phyloP scores from a whole-genome alignment of 2,329 filamentous ascomycete genomes.

The Diplodia corticola region DNA sequence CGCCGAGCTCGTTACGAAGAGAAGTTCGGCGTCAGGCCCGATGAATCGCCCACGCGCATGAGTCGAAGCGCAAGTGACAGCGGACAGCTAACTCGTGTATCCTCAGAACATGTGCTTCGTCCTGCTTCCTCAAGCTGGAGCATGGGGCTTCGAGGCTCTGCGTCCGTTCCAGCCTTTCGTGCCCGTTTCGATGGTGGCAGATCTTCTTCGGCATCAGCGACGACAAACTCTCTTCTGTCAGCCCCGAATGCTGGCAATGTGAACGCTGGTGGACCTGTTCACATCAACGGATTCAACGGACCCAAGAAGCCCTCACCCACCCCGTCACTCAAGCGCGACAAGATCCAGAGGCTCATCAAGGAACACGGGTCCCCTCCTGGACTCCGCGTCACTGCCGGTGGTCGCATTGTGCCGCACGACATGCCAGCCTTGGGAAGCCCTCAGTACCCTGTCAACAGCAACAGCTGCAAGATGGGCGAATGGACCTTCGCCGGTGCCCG shows the following conservation, averaged over 20 bases:
- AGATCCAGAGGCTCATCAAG: constrained; percentile 52
- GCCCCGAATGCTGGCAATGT: not conserved
- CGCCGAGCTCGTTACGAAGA: not conserved
- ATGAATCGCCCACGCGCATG: constrained; percentile 1
- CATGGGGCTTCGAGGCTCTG: constrained; percentile 2
- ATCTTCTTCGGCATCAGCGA: constrained; percentile 5
- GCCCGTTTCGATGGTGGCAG: not conserved
- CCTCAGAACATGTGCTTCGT: constrained; percentile 43
- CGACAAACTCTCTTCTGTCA: not conserved
- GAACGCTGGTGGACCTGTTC: not conserved
- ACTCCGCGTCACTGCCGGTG: constrained; percentile 53
- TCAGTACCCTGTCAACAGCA: constrained; percentile 33
- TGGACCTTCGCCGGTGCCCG: not conserved
- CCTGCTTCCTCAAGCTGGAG: constrained; percentile 40
- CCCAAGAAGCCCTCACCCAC: constrained; percentile 49
- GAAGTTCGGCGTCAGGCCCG: not conserved
- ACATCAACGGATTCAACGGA: constrained; percentile 24
- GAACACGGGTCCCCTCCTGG: constrained; percentile 54
- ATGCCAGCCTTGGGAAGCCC: constrained; percentile 35
- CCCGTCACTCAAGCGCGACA: constrained; percentile 52
- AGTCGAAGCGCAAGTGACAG: not conserved
- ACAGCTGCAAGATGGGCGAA: constrained; percentile 9
- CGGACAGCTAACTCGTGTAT: not conserved
- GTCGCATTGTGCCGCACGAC: constrained; percentile 53
- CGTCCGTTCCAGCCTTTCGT: constrained; percentile 4